phyloP scores from a whole-genome alignment of 1,139 yeast genomes.

The Hansenula sp. region DNA sequence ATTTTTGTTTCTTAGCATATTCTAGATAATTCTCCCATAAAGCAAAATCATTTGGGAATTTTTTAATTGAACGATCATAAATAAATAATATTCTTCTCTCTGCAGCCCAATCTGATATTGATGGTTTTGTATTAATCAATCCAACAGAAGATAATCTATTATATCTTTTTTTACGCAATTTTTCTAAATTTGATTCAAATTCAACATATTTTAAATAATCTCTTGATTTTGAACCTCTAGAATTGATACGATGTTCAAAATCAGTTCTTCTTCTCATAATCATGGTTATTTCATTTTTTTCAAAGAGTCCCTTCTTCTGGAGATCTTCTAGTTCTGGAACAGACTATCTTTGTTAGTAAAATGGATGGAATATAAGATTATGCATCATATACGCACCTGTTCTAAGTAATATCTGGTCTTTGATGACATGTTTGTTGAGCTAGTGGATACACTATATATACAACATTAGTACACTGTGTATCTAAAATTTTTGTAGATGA shows the following conservation, averaged over 20 bases:
- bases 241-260: constrained; percentile 85
- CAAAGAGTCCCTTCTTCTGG: constrained; percentile 74
- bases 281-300: constrained; percentile 71
- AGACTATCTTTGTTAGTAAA: constrained; percentile 29
- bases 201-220: constrained; percentile 80
- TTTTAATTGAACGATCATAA: constrained; percentile 76
- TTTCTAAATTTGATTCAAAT: constrained; percentile 79
- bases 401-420: constrained; percentile 75
- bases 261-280: constrained; percentile 94
- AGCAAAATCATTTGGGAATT: constrained; percentile 71
- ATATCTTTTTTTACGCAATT: constrained; percentile 68
- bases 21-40: constrained; percentile 78
- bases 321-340: constrained; percentile 94
- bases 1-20: constrained; percentile 69
- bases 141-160: constrained; percentile 52
- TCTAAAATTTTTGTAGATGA: background rate
- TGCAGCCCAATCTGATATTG: constrained; percentile 86
- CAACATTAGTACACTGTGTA: too few relatives aligned
- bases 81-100: constrained; percentile 77
- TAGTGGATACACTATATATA: too few relatives aligned
- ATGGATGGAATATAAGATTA: too few relatives aligned
- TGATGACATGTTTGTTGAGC: constrained; percentile 48
- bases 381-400: constrained; percentile 40
- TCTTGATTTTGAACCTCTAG: constrained; percentile 74
- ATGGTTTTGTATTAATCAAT: constrained; percentile 37